These are phyloP conservation scores for Termitomyces heimii DNA, from an alignment of 768 basidiomycete species.

Conservation along the genomic window DNA sequence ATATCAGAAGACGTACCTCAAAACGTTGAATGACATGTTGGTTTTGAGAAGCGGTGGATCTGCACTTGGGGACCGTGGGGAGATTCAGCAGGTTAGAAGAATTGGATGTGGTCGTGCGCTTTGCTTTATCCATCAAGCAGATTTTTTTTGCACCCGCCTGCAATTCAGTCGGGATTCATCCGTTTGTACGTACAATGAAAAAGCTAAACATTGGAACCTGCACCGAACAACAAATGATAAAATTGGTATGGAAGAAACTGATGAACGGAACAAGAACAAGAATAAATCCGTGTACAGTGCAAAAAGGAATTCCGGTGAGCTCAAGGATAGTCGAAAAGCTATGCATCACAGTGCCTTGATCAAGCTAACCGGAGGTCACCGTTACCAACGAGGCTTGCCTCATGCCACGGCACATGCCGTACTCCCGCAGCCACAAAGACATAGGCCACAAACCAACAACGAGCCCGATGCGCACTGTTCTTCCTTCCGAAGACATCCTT, in stretches of 20 bases:
- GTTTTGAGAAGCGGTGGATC: neutral
- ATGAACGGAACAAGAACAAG: neutral
- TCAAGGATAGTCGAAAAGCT: neutral
- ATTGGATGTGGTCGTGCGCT: neutral
- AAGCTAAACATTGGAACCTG: neutral
- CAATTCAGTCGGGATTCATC: no score
- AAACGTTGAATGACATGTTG: neutral
- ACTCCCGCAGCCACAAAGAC: neutral
- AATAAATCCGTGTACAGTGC: neutral
- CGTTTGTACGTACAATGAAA: no score
- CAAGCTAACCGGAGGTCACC: slow-evolving; percentile 6
- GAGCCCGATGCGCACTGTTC: neutral
- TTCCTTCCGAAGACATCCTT: neutral
- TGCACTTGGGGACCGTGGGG: neutral
- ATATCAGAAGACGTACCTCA: no score
- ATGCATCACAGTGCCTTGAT: neutral
- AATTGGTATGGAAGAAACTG: neutral
- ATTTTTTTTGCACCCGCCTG: neutral
- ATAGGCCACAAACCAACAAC: neutral
- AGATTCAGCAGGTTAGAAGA: neutral
- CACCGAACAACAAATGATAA: neutral
- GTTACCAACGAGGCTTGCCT: slow-evolving; percentile 9
- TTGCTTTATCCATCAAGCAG: neutral
- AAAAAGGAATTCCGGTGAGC: neutral
- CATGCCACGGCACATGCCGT: neutral